phyloP scores from a whole-genome alignment of 768 basidiomycete genomes.

The Tylopilus cervinicoccineus region DNA sequence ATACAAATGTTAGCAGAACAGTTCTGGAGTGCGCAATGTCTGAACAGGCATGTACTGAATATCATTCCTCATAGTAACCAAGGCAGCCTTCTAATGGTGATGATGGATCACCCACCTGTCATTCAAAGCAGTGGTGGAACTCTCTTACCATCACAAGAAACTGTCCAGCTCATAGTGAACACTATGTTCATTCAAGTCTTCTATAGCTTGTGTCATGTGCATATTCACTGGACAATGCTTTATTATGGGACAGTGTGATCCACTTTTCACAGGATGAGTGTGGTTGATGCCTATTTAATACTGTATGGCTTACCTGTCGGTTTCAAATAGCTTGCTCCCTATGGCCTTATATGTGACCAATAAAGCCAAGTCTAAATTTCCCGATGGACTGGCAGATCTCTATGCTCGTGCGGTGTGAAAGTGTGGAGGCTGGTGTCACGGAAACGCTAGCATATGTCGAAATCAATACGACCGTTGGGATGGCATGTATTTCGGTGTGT shows the following conservation, averaged over 20 bases:
- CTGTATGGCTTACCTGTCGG: conserved; percentile 1
- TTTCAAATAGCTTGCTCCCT: conserved; percentile 42
- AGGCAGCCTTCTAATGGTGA: neutral
- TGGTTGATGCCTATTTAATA: too few relatives aligned
- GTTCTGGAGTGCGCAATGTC: conserved; percentile 33
- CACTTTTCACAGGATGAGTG: conserved; percentile 49
- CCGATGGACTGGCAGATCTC: conserved; percentile 41
- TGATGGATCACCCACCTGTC: neutral
- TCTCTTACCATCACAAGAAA: conserved; percentile 31
- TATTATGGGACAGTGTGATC: conserved; percentile 52
- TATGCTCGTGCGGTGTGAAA: conserved; percentile 48
- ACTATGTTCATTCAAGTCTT: conserved; percentile 13
- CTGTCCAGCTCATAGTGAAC: neutral
- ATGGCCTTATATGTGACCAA: conserved; percentile 55
- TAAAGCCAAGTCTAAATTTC: conserved; percentile 47
- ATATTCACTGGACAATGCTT: conserved; percentile 73
- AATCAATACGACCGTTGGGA: conserved; percentile 51
- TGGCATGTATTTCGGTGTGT: conserved; percentile 48
- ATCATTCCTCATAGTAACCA: conserved; percentile 17
- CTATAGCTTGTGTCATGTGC: conserved; percentile 52
- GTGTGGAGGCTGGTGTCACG: conserved; percentile 59
- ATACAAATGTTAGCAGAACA: conserved; percentile 26
- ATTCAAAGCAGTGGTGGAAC: conserved; percentile 27
- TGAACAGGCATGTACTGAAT: conserved; percentile 23
- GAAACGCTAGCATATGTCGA: conserved; percentile 68